Percentiles rank a stretch among this genome's conserved stretches.
Evolutionary conservation across 2,329 filamentous ascomycete species (phyloP).

Genomic region (Dactylellina leptospora): DNA sequence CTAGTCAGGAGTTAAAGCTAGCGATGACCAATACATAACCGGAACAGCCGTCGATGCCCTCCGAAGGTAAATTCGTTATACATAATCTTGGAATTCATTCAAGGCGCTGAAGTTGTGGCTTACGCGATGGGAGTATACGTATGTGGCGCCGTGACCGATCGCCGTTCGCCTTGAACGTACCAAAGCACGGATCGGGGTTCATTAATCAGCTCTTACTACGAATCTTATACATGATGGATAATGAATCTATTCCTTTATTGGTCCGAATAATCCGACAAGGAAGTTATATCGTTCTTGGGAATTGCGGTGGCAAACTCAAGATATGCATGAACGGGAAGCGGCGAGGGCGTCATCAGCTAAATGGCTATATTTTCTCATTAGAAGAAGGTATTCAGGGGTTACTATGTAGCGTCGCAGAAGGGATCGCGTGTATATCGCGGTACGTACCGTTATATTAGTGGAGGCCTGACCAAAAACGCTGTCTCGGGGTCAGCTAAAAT

Average conservation of each 20-base stretch:
- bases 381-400: no score
- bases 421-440: neutral
- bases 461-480: neutral
- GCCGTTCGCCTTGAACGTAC: neutral
- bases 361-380: no score
- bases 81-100: no score
- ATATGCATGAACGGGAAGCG: neutral
- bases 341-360: slow-evolving; percentile 21
- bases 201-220: slow-evolving; percentile 1
- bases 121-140: neutral
- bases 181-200: neutral
- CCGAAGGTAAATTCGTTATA: no score
- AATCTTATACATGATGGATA: neutral
- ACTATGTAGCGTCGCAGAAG: neutral
- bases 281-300: neutral
- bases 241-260: neutral
- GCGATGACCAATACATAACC: neutral
- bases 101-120: neutral
- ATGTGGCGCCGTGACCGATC: neutral
- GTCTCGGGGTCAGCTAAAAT: slow-evolving; percentile 11
- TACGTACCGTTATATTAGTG: slow-evolving; percentile 2
- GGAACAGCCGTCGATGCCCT: no score
- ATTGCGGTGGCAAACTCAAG: neutral
- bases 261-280: slow-evolving; percentile 1
- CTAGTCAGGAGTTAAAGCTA: neutral